These are phyloP conservation scores for Boletus subcaerulescens DNA, from an alignment of 768 basidiomycete genomes.

Conservation along the genomic window DNA sequence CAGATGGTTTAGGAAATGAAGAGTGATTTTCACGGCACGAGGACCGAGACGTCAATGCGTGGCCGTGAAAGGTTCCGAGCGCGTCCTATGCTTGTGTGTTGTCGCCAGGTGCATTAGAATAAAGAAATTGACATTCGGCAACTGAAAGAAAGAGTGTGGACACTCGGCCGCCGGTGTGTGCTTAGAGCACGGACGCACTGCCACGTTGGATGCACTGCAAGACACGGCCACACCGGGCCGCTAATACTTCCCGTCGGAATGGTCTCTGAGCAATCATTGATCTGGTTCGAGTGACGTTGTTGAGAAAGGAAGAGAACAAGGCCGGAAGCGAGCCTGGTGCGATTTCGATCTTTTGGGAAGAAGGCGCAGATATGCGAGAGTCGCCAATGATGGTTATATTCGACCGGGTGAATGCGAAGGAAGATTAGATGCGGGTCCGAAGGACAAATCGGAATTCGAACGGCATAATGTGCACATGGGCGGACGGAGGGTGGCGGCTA, in stretches of 20 bases:
- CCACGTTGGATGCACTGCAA: conserved; percentile 10
- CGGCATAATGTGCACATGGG: conserved; percentile 1
- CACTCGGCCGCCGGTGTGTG: not conserved
- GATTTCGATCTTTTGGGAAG: conserved; percentile 6
- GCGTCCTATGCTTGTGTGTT: not conserved
- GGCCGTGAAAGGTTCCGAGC: not conserved
- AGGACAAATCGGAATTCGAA: not conserved
- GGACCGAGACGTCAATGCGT: not conserved
- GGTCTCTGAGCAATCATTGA: not conserved
- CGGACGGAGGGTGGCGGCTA: conserved; percentile 2
- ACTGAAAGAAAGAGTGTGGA: not conserved
- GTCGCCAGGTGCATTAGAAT: not conserved
- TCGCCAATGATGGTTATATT: conserved; percentile 16
- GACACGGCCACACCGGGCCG: conserved; percentile 7
- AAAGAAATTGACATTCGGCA: not conserved
- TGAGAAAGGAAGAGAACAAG: not conserved
- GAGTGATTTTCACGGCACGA: not conserved
- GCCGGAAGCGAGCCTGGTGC: conserved; percentile 19
- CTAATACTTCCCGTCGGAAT: not conserved
- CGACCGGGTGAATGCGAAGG: not conserved
- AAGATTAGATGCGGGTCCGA: conserved; percentile 25
- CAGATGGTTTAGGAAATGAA: not conserved
- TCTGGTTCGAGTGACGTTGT: conserved; percentile 5
- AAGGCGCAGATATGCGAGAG: not conserved
- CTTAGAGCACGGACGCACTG: not conserved